Conservation (phyloP, 495 filamentous ascomycete genomes). For the Aspergillus steynii region DNA sequence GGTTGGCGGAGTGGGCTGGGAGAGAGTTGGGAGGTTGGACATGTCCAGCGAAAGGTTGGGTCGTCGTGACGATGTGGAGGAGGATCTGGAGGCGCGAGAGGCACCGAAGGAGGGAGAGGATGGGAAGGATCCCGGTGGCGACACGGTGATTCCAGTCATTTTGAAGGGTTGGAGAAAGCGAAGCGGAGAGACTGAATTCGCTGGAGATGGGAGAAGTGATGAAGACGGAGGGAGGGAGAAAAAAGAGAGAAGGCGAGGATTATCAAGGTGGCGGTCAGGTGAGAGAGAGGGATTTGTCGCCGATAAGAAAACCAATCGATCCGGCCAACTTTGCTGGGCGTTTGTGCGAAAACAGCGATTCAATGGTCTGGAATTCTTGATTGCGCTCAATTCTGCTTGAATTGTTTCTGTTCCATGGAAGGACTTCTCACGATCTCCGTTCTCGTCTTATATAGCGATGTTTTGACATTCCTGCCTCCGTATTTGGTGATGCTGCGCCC, state of each 20-base stretch:
- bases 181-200: not conserved
- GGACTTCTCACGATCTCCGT: not conserved
- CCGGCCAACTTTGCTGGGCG: not conserved
- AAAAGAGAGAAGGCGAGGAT: not conserved
- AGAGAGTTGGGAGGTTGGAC: slow-evolving; percentile 72
- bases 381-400: not conserved
- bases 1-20: slow-evolving; percentile 77
- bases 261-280: slow-evolving; percentile 3
- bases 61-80: slow-evolving; percentile 31
- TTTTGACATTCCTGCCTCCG: not conserved
- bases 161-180: slow-evolving; percentile 4
- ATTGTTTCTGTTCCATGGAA: not conserved
- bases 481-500: not conserved
- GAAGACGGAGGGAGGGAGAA: slow-evolving; percentile 17
- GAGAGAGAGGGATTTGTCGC: slow-evolving; percentile 13
- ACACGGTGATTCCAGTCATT: slow-evolving; percentile 27
- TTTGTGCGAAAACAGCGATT: not conserved
- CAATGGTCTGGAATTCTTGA: not conserved
- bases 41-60: slow-evolving; percentile 78
- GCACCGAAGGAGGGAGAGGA: slow-evolving; percentile 36
- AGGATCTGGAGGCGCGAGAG: slow-evolving; percentile 40
- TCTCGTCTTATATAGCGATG: not conserved
- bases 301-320: slow-evolving; percentile 7
- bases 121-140: slow-evolving; percentile 27
- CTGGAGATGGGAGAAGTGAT: not conserved